Evolutionary conservation across 345 rosid genomes (phyloP).

Genomic region (Salix caprea): DNA sequence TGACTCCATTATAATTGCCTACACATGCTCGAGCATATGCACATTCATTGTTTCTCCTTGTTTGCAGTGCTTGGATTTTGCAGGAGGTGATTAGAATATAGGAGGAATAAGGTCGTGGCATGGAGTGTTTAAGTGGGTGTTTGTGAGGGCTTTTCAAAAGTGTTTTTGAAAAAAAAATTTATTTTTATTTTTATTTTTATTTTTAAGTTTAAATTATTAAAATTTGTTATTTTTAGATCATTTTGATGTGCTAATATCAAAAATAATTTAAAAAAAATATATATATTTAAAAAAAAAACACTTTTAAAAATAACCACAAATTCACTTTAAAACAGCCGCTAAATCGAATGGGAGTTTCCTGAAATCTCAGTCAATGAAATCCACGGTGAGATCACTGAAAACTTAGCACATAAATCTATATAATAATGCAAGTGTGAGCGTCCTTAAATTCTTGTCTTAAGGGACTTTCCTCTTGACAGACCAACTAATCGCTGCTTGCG

Average conservation of each 20-base stretch:
- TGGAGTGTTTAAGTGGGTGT: not conserved
- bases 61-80: slow-evolving; percentile 27
- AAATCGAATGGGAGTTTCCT: not conserved
- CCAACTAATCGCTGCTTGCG: not conserved
- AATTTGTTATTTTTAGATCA: too few relatives aligned
- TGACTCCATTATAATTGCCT: slow-evolving; percentile 17
- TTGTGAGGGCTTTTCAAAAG: too few relatives aligned
- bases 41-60: slow-evolving; percentile 26
- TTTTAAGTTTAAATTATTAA: too few relatives aligned
- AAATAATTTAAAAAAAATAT: too few relatives aligned
- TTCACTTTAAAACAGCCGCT: too few relatives aligned
- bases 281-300: too few relatives aligned
- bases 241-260: too few relatives aligned
- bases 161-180: too few relatives aligned
- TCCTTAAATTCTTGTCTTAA: not conserved
- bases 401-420: not conserved
- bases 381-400: not conserved
- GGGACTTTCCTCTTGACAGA: not conserved
- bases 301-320: too few relatives aligned
- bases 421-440: not conserved
- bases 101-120: not conserved
- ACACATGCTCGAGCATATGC: slow-evolving; percentile 25
- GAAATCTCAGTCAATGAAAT: not conserved
- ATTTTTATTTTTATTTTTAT: too few relatives aligned
- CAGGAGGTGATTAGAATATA: not conserved